Evolutionary conservation across 2,329 filamentous ascomycete genomes (phyloP), one percentile per base, ranked within the genome.

Genomic region (Trichophyton rubrum): DNA sequence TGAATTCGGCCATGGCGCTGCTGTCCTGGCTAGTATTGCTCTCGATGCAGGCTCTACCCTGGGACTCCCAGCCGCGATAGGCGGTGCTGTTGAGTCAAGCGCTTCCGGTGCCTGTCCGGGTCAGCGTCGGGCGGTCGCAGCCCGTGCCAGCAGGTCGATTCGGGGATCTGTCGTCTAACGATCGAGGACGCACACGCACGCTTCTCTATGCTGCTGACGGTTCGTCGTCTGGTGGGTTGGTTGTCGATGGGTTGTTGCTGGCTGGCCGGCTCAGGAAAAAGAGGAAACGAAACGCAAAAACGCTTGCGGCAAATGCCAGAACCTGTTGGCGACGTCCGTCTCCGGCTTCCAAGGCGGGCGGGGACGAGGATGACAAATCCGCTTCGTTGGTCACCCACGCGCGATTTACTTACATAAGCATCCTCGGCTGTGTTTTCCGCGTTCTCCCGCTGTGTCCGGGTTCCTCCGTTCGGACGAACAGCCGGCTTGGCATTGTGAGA

Each of bases 1-100:
- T 85, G 81, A 85, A 90, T 72, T 79, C 82, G 72, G 88, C 84
- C 87, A 90, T 90, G 69, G 60, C 55, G 43, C 40, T 20, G 22
- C 15, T 38, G 15, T 30, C 20, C 43, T 24, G 43, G 7, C 11
- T 20, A 20, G 6, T 4, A 20, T 20, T 8, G 17, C 43, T 38
- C 33, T 38, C 33, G 33, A 38, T 13, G 27, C 27, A 30, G 27
- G 27, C 27, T 30, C 6, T 30, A 6, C 27, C 27, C 27, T 30
- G 27, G 27, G 27, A 2, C 27, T 8, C 6, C 33, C 33, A 38
- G 33, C 8, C 8, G 33, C 7, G 33, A 13, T 38, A 4, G 33
- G 33, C 24, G 20, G n/a, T 47, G 17, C 2, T 47, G n/a, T 11
- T 17, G 43, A 47, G 43, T 47, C 43, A 47, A 47, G 49, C 49